Evolutionary conservation across 441 rosid species (phyloP).

Genomic region (Populus hybrid): DNA sequence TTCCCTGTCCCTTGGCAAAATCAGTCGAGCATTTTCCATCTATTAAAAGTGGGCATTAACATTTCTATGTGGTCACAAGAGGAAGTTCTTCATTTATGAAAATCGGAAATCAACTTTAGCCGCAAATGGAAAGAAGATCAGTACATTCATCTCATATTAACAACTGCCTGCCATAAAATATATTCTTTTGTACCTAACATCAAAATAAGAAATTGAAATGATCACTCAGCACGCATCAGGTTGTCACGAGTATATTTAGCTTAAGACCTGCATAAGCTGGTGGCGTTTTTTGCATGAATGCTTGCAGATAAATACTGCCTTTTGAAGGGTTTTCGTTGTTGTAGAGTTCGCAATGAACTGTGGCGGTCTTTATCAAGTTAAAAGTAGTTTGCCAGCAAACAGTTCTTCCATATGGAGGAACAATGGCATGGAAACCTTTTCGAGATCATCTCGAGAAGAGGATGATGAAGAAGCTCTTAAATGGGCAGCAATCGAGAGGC

Average conservation of each 20-base stretch:
- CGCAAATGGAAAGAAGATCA: neutral
- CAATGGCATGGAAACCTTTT: conserved; percentile 28
- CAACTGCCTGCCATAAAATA: neutral
- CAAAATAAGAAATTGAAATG: neutral
- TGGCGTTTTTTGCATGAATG: neutral
- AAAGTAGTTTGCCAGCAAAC: neutral
- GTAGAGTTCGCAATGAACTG: neutral
- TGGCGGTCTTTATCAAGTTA: neutral
- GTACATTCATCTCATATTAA: neutral
- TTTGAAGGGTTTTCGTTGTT: neutral
- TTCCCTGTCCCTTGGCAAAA: no score
- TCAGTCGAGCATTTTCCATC: neutral
- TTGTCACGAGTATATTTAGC: neutral
- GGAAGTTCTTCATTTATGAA: neutral
- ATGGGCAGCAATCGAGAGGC: conserved; percentile 65
- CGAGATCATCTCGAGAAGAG: conserved; percentile 42
- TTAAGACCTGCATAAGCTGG: neutral
- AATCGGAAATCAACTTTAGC: neutral
- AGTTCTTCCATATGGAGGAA: conserved; percentile 30
- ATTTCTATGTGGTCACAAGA: neutral
- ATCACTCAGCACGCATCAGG: neutral
- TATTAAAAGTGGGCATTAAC: neutral
- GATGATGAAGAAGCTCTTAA: conserved; percentile 62
- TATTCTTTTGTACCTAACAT: neutral
- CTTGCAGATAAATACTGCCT: neutral